Base-by-base conservation (phyloP, 2,329 filamentous ascomycete genomes). In the Cladophialophora yegresii region DNA sequence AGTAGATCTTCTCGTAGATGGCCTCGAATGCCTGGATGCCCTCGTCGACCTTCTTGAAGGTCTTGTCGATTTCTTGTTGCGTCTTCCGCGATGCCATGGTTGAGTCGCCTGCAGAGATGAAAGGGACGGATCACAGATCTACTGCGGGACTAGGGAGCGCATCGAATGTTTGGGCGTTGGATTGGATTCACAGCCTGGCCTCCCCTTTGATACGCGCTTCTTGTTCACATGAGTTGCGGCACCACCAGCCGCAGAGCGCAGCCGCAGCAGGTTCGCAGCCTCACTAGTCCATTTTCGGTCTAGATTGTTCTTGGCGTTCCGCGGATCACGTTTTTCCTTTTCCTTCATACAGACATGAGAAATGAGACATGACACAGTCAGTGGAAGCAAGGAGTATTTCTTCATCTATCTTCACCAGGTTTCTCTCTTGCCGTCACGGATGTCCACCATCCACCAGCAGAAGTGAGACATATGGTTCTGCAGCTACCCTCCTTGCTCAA, bases 21-120 rank as follows among this genome's bases (percentile, higher is more conserved):
- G 84, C 85, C 76, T 98, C 92, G 78, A 99, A 99, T 70, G 93
- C 90, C 68, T 87, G 84, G 61, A 98, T 92, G 60, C 95, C 95
- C 82, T 98, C 93, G 54, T 87, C 85, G 75, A 98, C 93, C 84
- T 96, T 96, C 81, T 99, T 99, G 87, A 97, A 98, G 86, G 92
- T 96, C 83, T 97, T 96, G 76, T 99, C 95, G 74, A 98, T 93
- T 82, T 99, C 95, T 82, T 98, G 93, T 78, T 95, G 91, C 73
- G 96, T 86, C 84, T 99, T 99, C 78, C 95, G 88, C 77, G 91
- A 91, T 73, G 95, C 92, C 95, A 99, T 99, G 73, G 78, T 84
- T 80, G 66, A 60, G 59, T 60, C 32, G 45, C n/a, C n/a, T n/a
- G n/a, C 49, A 59, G 58, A 26, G 23, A 49, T 30, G 20, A 26